Evolutionary conservation across 192 early-diverging fungal species (phyloP), one percentile per base, ranked within the genome.

Genomic region (Coemansia sp.): DNA sequence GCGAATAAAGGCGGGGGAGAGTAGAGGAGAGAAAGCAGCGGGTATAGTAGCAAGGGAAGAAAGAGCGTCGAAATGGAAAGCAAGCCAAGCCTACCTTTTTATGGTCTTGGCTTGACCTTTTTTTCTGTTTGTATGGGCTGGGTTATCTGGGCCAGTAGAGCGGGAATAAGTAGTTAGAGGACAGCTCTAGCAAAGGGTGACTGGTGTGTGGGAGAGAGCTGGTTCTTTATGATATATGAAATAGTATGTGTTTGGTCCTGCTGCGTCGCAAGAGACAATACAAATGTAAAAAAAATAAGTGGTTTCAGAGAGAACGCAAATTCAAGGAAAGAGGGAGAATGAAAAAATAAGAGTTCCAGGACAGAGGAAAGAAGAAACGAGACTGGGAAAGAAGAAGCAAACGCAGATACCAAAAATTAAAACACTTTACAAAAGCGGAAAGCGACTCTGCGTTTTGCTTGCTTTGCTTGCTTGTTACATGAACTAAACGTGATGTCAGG

Each of bases 401-500:
- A 13, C 6, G 19, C 41, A 42, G n/a, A 44, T 44, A 44, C 13
- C 13, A 42, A 6, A 42, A 36, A n/a, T n/a, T 34, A 34, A 34
- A 34, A 34, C 10, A 6, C 10, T 34, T 34, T 44, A 5, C 41
- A 20, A 25, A 48, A 13, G 45, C 45, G 23, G 23, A 48, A 48
- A 48, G 10, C 22, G 22, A 11, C 20, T 23, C n/a, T n/a, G n/a
- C n/a, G 20, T 6, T 48, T 20, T 20, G 42, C 15, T 14, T 44
- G n/a, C 15, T 10, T 5, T 42, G 8, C 14, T n/a, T n/a, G 41
- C 42, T 19, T 20, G n/a, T n/a, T n/a, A n/a, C n/a, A 19, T 48
- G 45, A 48, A 48, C 22, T 22, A 48, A 48, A 14, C 22, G 45
- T 48, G 45, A 48, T 48, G 45, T 48, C 45, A 48, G 20, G 23